Evolutionary conservation across 2,329 filamentous ascomycete species (phyloP), one percentile per base, ranked within the genome.

Genomic region (Aspergillus hortae): DNA sequence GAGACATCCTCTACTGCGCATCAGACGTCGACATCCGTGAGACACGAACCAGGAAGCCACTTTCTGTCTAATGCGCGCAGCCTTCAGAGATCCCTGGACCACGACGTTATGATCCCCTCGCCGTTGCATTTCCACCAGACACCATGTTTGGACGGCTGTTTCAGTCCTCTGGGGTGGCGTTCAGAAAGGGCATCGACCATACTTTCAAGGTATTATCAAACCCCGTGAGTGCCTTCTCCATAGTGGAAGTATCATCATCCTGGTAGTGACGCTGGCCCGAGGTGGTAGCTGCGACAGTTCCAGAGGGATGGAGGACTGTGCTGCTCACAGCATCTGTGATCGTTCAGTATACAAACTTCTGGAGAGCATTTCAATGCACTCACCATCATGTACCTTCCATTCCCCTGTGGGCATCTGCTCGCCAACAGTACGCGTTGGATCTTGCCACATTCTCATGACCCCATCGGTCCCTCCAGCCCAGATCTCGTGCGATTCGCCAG

Each of bases 391-490:
- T 4, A 75, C 64, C 33, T 73, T 64, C 57, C 71, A 72, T 53
- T 73, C 71, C 58, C 66, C 73, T 54, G 73, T 70, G 2, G 79
- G 73, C 17, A 66, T 57, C 33, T 76, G 64, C 4, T 67, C 64
- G 9, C 74, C 78, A 49, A 70, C 71, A 17, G 58, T 60, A 36
- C 63, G 58, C n/a, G 73, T 67, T 1, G 77, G 72, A 52, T 77
- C 69, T 40, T 66, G 69, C 80, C 80, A 83, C 49, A 75, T 68
- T 52, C 79, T 71, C 49, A 82, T 71, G 15, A 59, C 60, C 0
- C 84, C 83, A 69, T 86, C 83, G 1, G 66, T 74, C 0, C 82
- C 82, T 9, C 84, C 84, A 43, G 73, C 76, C 82, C 82, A 85
- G 17, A 86, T 67, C 59, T 85, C 80, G 58, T 78, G 74, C 7